Conservation (phyloP, 495 filamentous ascomycete genomes). For the Lichenothelia convexa region DNA sequence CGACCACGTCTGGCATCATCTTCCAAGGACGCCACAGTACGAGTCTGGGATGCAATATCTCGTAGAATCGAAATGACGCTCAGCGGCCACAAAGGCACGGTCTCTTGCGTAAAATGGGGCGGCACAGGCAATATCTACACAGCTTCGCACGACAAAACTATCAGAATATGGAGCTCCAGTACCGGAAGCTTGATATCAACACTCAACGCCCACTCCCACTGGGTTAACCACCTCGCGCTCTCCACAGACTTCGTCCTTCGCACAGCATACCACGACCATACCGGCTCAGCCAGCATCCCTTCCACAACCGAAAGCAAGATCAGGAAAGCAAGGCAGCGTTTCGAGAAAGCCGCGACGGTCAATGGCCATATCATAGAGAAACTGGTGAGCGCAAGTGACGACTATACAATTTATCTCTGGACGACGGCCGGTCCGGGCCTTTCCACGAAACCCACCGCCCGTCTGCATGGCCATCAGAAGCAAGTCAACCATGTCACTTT, state of each 20-base stretch:
- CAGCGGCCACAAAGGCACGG: conserved; percentile 71
- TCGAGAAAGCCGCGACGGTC: conserved; percentile 69
- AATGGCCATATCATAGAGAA: conserved; percentile 66
- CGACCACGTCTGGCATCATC: conserved; percentile 69
- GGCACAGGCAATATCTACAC: conserved; percentile 76
- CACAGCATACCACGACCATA: conserved; percentile 77
- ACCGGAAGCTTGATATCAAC: conserved; percentile 64
- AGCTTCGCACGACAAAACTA: conserved; percentile 77
- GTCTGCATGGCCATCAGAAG: conserved; percentile 85
- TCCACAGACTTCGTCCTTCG: conserved; percentile 86
- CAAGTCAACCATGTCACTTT: conserved; percentile 91
- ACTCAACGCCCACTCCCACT: conserved; percentile 70
- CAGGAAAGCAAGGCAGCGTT: conserved; percentile 63
- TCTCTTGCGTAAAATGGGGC: conserved; percentile 89
- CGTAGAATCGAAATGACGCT: conserved; percentile 64
- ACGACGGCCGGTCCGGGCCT: conserved; percentile 61
- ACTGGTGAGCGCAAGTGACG: conserved; percentile 78
- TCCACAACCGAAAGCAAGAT: conserved; percentile 48
- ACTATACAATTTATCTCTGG: conserved; percentile 96
- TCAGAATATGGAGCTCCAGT: conserved; percentile 77
- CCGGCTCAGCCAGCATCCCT: conserved; percentile 33
- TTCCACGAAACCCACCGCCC: conserved; percentile 58
- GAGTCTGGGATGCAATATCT: conserved; percentile 72
- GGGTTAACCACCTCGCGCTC: conserved; percentile 89
- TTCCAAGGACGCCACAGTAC: conserved; percentile 77